These are phyloP conservation scores for Paradendryphiella salina DNA, from an alignment of 2,329 filamentous ascomycete genomes.

Conservation along the genomic window DNA sequence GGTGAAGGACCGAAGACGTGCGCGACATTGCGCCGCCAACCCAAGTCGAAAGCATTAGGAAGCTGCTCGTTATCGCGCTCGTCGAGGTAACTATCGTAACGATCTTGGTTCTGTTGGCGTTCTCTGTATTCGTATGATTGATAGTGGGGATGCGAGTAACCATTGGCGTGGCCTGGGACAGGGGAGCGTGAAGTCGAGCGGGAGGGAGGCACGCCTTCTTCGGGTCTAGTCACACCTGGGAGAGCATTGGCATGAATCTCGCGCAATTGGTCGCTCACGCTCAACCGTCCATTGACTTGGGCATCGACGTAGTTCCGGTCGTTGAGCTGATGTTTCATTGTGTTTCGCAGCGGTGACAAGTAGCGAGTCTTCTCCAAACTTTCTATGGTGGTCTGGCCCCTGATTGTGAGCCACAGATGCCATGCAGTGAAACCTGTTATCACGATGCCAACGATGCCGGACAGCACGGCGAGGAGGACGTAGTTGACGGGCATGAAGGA, in stretches of 20 bases:
- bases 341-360: constrained; percentile 74
- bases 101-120: constrained; percentile 64
- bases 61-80: constrained; percentile 86
- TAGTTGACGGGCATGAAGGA: constrained; percentile 86
- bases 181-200: constrained; percentile 48
- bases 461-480: constrained; percentile 81
- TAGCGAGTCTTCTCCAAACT: constrained; percentile 95
- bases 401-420: constrained; percentile 81
- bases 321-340: constrained; percentile 66
- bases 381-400: constrained; percentile 91
- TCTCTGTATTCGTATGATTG: constrained; percentile 58
- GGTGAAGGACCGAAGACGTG: constrained; percentile 80
- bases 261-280: constrained; percentile 68
- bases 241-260: constrained; percentile 82
- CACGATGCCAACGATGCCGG: constrained; percentile 89
- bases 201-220: constrained; percentile 72
- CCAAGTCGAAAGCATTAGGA: constrained; percentile 91
- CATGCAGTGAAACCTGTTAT: constrained; percentile 86
- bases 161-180: constrained; percentile 37
- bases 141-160: constrained; percentile 51
- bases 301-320: constrained; percentile 50
- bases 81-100: constrained; percentile 81
- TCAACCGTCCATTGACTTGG: constrained; percentile 47
- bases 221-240: constrained; percentile 76
- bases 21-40: constrained; percentile 74